Base-by-base conservation (phyloP, 176 grass and related monocot species). In the Rhynchospora breviuscula region DNA sequence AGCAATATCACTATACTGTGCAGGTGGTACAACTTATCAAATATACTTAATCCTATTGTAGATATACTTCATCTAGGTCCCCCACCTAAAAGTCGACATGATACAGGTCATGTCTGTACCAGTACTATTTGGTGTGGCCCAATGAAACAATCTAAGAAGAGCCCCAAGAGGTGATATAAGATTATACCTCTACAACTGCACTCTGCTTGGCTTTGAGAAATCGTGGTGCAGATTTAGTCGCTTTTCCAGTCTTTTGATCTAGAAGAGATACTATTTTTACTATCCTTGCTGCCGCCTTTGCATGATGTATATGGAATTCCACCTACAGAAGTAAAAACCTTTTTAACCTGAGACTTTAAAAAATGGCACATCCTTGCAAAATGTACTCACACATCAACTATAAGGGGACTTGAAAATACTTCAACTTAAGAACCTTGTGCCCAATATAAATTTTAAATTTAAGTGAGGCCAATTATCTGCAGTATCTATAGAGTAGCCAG, bases 281-380 rank as follows among this genome's bases (percentile, higher is more conserved):
- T 84, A 98, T 80, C 58, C 86, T 95, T 57, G 90, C 92, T 17
- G 95, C 87, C 65, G 84, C 87, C 77, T 98, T 98, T 68, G 94
- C 95, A 85, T 95, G 95, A 91, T 98, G 92, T 95, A 98, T 91
- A 86, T 95, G 95, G 87, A 93, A 97, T 59, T 97, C 94, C 49
- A 97, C 91, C 94, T 97, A 85, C 11, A 83, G 19, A 79, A 86
- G 10, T 8, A 6, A 35, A 85, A 63, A 85, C n/a, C 12, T 59
- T 84, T 84, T 77, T 48, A 61, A 13, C 51, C 52, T n/a, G 3
- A 23, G 17, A 49, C 18, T 19, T 51, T 22, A 3, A 23, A 23
- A 77, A 26, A 26, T 53, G 48, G 13, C 22, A 26, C 46, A 26
- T 52, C 12, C 8, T 12, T 21, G 9, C n/a, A 75, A 75, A 54